phyloP scores from a whole-genome alignment of 805 yeast genomes.

The Metschnikowia reukaufii region DNA sequence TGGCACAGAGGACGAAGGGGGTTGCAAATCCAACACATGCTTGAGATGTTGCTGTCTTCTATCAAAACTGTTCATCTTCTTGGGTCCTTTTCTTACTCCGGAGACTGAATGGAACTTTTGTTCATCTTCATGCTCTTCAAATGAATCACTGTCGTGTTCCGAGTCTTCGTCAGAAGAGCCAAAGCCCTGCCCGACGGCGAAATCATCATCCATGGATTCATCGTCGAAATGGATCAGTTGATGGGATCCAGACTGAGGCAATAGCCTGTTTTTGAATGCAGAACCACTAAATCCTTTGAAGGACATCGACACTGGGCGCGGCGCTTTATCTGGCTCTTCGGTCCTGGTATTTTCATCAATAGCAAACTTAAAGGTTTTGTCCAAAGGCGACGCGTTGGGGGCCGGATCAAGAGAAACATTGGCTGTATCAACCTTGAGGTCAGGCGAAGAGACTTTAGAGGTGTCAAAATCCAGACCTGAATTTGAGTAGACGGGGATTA shows the following conservation, averaged over 20 bases:
- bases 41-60: conserved; percentile 17
- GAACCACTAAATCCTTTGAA: conserved; percentile 66
- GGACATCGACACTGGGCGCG: conserved; percentile 50
- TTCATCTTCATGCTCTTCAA: not conserved
- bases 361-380: conserved; percentile 15
- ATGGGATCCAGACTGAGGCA: conserved; percentile 34
- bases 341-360: conserved; percentile 5
- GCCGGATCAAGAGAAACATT: conserved; percentile 4
- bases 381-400: conserved; percentile 12
- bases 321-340: not conserved
- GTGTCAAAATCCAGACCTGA: conserved; percentile 6
- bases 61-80: conserved; percentile 10
- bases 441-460: not conserved
- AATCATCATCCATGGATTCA: conserved; percentile 24
- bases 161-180: conserved; percentile 29
- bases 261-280: conserved; percentile 31
- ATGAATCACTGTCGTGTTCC: conserved; percentile 9
- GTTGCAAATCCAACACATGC: conserved; percentile 18
- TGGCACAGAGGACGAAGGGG: conserved; percentile 17
- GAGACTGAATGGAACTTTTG: not conserved
- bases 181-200: conserved; percentile 42
- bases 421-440: not conserved
- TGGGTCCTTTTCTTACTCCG: not conserved
- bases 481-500: not conserved
- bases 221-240: conserved; percentile 42